Conservation (phyloP, 208 protist species). For the Leishmania martiniquensis region DNA sequence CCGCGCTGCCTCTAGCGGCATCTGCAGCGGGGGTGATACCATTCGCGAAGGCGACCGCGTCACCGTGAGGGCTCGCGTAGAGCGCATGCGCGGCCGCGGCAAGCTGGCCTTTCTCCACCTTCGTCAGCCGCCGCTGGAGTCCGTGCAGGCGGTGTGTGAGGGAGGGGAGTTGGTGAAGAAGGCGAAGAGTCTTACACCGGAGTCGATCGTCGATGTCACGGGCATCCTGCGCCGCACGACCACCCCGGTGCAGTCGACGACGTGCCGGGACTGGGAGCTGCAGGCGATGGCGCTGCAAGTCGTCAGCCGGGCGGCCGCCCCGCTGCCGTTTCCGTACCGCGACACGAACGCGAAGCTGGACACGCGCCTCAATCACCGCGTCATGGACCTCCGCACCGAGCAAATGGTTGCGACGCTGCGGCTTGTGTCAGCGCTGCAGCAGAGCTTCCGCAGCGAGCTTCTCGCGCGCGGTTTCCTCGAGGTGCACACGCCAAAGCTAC, state of each 20-base stretch:
- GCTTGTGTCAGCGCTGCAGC: constrained; percentile 83
- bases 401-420: constrained; percentile 94
- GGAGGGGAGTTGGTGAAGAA: constrained; percentile 34
- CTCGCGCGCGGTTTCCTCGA: constrained; percentile 93
- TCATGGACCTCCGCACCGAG: constrained; percentile 96
- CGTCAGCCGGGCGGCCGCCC: constrained; percentile 48
- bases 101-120: constrained; percentile 73
- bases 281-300: constrained; percentile 50
- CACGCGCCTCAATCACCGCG: constrained; percentile 95
- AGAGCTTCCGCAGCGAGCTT: constrained; percentile 92
- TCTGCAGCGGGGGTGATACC: neutral
- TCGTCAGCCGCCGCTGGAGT: constrained; percentile 67
- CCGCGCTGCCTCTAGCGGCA: neutral
- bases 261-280: constrained; percentile 62
- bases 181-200: constrained; percentile 52
- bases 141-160: constrained; percentile 70
- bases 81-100: constrained; percentile 55
- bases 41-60: constrained; percentile 7
- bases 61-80: constrained; percentile 62
- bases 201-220: constrained; percentile 74
- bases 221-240: constrained; percentile 43
- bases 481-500: constrained; percentile 99
- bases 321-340: constrained; percentile 86
- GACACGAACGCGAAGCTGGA: constrained; percentile 90
- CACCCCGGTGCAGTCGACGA: constrained; percentile 49